phyloP scores from a whole-genome alignment of 1,139 yeast genomes.

The Magnusiomyces magnusii region DNA sequence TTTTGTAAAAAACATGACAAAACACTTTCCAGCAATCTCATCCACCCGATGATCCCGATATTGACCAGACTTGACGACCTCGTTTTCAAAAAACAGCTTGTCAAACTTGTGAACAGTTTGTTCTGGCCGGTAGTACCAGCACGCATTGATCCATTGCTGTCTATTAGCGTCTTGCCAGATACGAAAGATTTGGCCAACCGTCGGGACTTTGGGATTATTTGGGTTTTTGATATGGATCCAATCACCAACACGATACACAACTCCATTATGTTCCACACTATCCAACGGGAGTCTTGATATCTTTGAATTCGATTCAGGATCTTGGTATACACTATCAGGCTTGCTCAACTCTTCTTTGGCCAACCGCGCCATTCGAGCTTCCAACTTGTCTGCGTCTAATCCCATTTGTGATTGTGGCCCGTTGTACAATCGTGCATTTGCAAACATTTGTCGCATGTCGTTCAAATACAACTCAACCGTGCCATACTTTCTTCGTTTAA shows the following conservation, averaged over 20 bases:
- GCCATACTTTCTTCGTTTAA: conserved; percentile 76
- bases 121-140: conserved; percentile 98
- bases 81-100: conserved; percentile 82
- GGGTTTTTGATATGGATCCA: conserved; percentile 88
- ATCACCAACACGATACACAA: conserved; percentile 77
- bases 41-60: conserved; percentile 87
- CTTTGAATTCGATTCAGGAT: conserved; percentile 36
- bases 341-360: conserved; percentile 67
- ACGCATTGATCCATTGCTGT: conserved; percentile 80
- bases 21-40: conserved; percentile 88
- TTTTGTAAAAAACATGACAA: conserved; percentile 88
- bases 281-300: conserved; percentile 74
- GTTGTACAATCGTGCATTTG: conserved; percentile 62
- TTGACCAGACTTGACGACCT: conserved; percentile 94
- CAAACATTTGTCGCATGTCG: conserved; percentile 69
- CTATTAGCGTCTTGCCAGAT: conserved; percentile 84
- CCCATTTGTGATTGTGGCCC: conserved; percentile 50
- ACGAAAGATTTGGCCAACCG: conserved; percentile 87
- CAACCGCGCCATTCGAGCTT: conserved; percentile 50
- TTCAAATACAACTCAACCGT: conserved; percentile 66
- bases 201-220: conserved; percentile 82
- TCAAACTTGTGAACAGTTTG: conserved; percentile 94
- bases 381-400: conserved; percentile 55
- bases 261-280: conserved; percentile 61
- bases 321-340: conserved; percentile 74